Percentiles rank a stretch among this genome's conserved stretches.
Conservation (phyloP, 495 filamentous ascomycete species). For the Pyronema omphalodes region DNA sequence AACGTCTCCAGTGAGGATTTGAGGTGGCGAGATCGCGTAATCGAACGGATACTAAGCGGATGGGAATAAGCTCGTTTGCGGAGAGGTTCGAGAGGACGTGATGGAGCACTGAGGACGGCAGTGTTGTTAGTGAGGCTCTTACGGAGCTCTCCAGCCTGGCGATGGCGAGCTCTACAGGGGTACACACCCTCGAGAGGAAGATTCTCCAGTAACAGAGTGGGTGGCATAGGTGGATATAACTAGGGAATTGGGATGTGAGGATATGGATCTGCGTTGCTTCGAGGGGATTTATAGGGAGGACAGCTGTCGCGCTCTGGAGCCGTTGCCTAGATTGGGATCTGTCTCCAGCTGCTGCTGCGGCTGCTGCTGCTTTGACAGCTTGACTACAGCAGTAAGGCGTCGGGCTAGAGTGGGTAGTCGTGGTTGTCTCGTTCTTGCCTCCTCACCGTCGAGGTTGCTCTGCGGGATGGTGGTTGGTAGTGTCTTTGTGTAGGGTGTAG, state of each 20-base stretch:
- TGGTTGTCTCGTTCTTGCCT: not conserved
- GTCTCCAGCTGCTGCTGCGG: too few species aligned
- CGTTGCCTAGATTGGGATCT: too few species aligned
- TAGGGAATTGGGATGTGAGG: not conserved
- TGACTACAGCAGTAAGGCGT: not conserved
- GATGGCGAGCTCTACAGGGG: not conserved
- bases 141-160: too few species aligned
- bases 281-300: not conserved
- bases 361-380: not conserved
- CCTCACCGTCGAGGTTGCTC: not conserved
- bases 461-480: not conserved
- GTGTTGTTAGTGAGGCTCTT: constrained; percentile 1
- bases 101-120: constrained; percentile 15
- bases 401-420: not conserved
- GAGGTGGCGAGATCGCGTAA: constrained; percentile 14
- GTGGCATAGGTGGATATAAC: constrained; percentile 7
- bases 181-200: constrained; percentile 17
- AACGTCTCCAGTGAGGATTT: constrained; percentile 17
- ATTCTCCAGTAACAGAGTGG: constrained; percentile 12
- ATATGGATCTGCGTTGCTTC: not conserved
- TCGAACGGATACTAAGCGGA: constrained; percentile 9
- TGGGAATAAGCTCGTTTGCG: constrained; percentile 5
- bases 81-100: constrained; percentile 18
- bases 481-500: not conserved
- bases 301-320: not conserved